phyloP scores from a whole-genome alignment of 345 rosid species.

The Hevea brasiliensis region DNA sequence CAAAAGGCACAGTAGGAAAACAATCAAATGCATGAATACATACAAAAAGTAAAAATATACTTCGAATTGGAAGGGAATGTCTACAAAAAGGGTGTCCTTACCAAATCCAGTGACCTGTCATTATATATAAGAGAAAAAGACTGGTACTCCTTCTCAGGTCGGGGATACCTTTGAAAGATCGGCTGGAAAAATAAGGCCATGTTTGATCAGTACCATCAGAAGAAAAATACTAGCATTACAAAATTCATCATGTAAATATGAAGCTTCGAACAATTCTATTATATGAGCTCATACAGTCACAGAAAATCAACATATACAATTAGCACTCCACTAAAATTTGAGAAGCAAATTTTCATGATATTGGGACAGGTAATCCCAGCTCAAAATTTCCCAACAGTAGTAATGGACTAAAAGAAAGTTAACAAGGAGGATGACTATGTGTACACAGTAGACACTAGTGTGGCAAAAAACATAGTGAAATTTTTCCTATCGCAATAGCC shows the following conservation, averaged over 20 bases:
- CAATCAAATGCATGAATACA: slow-evolving; percentile 11
- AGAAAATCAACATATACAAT: not conserved
- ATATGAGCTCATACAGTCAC: slow-evolving; percentile 9
- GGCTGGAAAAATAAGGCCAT: slow-evolving; percentile 53
- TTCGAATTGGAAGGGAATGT: slow-evolving; percentile 9
- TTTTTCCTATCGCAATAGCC: not conserved
- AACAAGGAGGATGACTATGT: not conserved
- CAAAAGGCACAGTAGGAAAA: slow-evolving; percentile 2
- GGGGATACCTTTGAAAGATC: slow-evolving; percentile 94
- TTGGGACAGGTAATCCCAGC: slow-evolving; percentile 15
- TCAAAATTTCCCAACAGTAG: not conserved
- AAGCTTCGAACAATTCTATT: slow-evolving; percentile 8
- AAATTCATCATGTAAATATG: not conserved
- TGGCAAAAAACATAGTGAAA: not conserved
- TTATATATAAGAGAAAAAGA: slow-evolving; percentile 94
- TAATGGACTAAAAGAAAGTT: not conserved
- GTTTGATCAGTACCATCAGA: slow-evolving; percentile 31
- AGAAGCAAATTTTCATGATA: slow-evolving; percentile 9
- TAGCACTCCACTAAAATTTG: slow-evolving; percentile 7
- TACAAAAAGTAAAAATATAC: not conserved
- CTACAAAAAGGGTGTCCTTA: slow-evolving; percentile 32
- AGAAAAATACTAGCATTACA: not conserved
- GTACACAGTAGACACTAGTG: not conserved
- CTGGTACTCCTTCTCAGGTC: slow-evolving; percentile 99
- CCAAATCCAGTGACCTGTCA: slow-evolving; percentile 95